Evolutionary conservation across 2,329 filamentous ascomycete species (phyloP).

Genomic region (Stachybotrys echinatus): DNA sequence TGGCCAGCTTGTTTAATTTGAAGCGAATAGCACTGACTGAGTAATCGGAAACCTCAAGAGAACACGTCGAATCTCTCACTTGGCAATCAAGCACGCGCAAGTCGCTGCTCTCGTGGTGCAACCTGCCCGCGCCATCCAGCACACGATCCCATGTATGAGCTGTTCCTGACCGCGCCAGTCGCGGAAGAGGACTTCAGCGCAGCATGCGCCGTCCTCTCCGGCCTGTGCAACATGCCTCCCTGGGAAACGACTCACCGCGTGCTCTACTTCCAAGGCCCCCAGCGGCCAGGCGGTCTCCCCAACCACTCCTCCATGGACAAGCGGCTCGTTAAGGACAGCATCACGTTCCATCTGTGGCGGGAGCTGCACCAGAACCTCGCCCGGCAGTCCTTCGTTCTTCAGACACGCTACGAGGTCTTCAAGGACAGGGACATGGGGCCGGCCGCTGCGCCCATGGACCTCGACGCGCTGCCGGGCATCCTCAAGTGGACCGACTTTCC

Average conservation of each 20-base stretch:
- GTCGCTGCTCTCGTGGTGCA: too few relatives aligned
- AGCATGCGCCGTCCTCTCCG: constrained; percentile 48
- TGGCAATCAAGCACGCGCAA: too few relatives aligned
- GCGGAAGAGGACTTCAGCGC: constrained; percentile 42
- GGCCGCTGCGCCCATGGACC: constrained; percentile 23
- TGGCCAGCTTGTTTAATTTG: too few relatives aligned
- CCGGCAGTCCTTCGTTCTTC: constrained; percentile 53
- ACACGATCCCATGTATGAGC: constrained; percentile 44
- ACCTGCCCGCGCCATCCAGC: neutral
- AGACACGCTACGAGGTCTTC: constrained; percentile 48
- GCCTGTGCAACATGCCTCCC: constrained; percentile 51
- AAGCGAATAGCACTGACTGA: too few relatives aligned
- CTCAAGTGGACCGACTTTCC: constrained; percentile 57
- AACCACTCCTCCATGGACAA: constrained; percentile 33
- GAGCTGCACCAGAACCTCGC: constrained; percentile 49
- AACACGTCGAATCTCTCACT: too few relatives aligned
- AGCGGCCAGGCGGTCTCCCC: constrained; percentile 38
- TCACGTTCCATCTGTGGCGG: constrained; percentile 37
- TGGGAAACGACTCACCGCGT: constrained; percentile 45
- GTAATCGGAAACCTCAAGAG: too few relatives aligned
- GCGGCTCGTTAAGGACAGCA: constrained; percentile 29
- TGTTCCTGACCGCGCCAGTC: constrained; percentile 52
- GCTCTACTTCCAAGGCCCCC: constrained; percentile 47
- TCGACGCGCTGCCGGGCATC: constrained; percentile 39
- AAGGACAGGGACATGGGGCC: constrained; percentile 41